Conservation (phyloP, 352 stramenopile genomes). For the Phytophthora tentaculata region DNA sequence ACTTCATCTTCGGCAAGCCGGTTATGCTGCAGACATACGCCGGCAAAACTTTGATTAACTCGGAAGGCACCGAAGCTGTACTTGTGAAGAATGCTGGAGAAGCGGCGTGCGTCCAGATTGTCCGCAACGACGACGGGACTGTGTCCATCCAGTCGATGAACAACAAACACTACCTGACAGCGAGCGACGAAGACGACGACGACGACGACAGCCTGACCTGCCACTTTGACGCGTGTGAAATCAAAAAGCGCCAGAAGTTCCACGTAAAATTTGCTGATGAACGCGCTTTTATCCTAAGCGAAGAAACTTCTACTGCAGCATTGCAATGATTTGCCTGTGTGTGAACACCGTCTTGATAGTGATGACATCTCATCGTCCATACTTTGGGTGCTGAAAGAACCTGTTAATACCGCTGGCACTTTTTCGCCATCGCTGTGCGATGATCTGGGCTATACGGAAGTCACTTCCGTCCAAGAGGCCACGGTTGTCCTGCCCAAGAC, state of each 20-base stretch:
- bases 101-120: neutral
- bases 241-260: neutral
- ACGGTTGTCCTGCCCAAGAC: neutral
- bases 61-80: neutral
- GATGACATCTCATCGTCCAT: neutral
- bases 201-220: neutral
- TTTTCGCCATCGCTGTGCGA: neutral
- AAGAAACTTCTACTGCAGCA: neutral
- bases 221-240: neutral
- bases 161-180: neutral
- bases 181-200: neutral
- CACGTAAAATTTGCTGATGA: neutral
- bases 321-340: neutral
- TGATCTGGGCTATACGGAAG: neutral
- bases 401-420: neutral
- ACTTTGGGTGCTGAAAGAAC: constrained; percentile 2
- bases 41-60: neutral
- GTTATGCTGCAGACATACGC: neutral
- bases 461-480: neutral
- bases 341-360: neutral
- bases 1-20: neutral
- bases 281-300: neutral
- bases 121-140: neutral
- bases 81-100: neutral
- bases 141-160: neutral